These are phyloP conservation scores for Biscogniauxia sp. DNA, from an alignment of 2,329 filamentous ascomycete species.

Conservation along the genomic window DNA sequence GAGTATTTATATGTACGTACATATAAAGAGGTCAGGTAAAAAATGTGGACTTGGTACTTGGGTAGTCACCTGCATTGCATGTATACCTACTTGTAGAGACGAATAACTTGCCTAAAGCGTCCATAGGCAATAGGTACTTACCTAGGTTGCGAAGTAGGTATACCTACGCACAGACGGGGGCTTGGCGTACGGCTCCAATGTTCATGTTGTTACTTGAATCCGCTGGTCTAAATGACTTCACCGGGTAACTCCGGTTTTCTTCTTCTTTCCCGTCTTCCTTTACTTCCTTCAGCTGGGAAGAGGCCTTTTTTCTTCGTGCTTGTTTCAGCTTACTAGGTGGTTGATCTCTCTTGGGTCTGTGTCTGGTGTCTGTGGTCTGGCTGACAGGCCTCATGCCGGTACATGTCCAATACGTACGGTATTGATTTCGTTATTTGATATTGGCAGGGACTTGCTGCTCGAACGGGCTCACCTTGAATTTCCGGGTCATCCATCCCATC, in stretches of 20 bases:
- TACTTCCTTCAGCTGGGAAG: neutral
- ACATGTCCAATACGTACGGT: neutral
- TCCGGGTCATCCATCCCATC: neutral
- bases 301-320: neutral
- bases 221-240: neutral
- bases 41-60: neutral
- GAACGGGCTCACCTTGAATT: neutral
- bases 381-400: neutral
- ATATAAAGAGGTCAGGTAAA: neutral
- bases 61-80: neutral
- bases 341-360: neutral
- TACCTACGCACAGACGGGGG: neutral
- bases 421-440: neutral
- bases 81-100: neutral
- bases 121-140: neutral
- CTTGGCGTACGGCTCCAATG: no score
- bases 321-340: neutral
- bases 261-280: neutral
- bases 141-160: neutral
- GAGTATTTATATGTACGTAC: neutral
- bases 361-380: neutral
- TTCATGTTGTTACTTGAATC: no score
- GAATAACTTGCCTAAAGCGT: neutral
- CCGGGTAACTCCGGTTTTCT: neutral
- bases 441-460: neutral